These are phyloP conservation scores for Jaminaea rosea DNA, from an alignment of 1,284 basidiomycete species.

Conservation along the genomic window DNA sequence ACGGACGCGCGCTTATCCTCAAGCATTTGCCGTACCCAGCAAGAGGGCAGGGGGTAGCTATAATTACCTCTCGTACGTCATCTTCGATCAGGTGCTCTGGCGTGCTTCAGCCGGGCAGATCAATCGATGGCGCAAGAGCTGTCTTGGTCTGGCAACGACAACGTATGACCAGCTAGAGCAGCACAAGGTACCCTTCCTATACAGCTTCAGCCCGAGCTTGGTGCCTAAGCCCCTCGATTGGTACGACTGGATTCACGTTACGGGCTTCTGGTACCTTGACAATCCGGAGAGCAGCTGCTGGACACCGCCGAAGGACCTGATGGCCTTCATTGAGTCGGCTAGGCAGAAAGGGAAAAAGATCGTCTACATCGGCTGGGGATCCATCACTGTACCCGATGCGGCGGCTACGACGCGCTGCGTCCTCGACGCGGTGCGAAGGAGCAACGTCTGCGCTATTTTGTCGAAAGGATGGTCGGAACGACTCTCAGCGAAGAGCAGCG, in stretches of 20 bases:
- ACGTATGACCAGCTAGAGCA: constrained; percentile 86
- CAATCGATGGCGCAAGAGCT: constrained; percentile 79
- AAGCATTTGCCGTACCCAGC: constrained; percentile 89
- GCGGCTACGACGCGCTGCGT: constrained; percentile 81
- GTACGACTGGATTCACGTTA: constrained; percentile 96
- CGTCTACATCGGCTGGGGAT: constrained; percentile 98
- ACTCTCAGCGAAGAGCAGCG: constrained; percentile 32
- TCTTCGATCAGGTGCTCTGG: constrained; percentile 99
- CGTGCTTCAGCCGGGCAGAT: constrained; percentile 75
- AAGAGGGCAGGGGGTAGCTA: constrained; percentile 84
- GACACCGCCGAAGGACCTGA: constrained; percentile 68
- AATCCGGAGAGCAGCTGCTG: constrained; percentile 80
- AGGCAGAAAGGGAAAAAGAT: constrained; percentile 70
- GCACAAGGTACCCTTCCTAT: constrained; percentile 92
- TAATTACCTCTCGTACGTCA: constrained; percentile 91
- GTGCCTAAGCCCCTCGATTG: constrained; percentile 67
- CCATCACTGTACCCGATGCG: constrained; percentile 91
- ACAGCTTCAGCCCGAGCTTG: constrained; percentile 82
- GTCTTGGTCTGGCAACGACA: constrained; percentile 68
- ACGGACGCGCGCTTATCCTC: constrained; percentile 79
- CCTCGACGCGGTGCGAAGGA: constrained; percentile 68
- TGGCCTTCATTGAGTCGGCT: constrained; percentile 72
- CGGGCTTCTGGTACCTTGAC: constrained; percentile 51
- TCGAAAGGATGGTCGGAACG: constrained; percentile 98
- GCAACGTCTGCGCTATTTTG: constrained; percentile 79